Conservation (phyloP, 495 filamentous ascomycete genomes). For the Penicillium herquei region DNA sequence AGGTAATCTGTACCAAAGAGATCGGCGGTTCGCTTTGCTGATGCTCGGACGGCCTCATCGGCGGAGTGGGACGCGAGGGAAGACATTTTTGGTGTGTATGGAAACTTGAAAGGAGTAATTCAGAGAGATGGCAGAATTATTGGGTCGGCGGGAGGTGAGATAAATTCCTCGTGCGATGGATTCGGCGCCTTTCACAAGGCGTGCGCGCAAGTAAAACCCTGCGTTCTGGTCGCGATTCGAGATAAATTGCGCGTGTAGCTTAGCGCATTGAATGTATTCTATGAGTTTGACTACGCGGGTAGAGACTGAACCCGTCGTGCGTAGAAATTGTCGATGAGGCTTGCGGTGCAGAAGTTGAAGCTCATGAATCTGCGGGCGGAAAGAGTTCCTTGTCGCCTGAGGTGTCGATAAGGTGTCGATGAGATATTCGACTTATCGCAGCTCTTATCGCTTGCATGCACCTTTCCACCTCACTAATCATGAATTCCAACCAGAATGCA, state of each 20-base stretch:
- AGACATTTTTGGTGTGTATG: slow-evolving; percentile 29
- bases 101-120: slow-evolving; percentile 11
- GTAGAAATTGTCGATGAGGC: background rate
- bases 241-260: background rate
- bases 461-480: slow-evolving; percentile 19
- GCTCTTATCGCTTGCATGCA: slow-evolving; percentile 22
- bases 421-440: slow-evolving; percentile 27
- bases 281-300: background rate
- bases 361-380: slow-evolving; percentile 13
- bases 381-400: slow-evolving; percentile 11
- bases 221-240: slow-evolving; percentile 1
- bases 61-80: slow-evolving; percentile 32
- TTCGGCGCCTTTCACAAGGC: slow-evolving; percentile 5
- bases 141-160: background rate
- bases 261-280: background rate
- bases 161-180: slow-evolving; percentile 6
- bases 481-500: slow-evolving; percentile 43
- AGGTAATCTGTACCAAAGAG: slow-evolving; percentile 59
- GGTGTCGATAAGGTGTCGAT: slow-evolving; percentile 16
- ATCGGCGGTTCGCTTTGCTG: slow-evolving; percentile 68
- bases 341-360: slow-evolving; percentile 1
- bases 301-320: background rate
- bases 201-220: slow-evolving; percentile 20
- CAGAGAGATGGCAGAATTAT: background rate
- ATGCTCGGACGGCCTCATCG: slow-evolving; percentile 50